Base-by-base conservation (phyloP, 495 filamentous ascomycete species). In the Apodospora peruviana region DNA sequence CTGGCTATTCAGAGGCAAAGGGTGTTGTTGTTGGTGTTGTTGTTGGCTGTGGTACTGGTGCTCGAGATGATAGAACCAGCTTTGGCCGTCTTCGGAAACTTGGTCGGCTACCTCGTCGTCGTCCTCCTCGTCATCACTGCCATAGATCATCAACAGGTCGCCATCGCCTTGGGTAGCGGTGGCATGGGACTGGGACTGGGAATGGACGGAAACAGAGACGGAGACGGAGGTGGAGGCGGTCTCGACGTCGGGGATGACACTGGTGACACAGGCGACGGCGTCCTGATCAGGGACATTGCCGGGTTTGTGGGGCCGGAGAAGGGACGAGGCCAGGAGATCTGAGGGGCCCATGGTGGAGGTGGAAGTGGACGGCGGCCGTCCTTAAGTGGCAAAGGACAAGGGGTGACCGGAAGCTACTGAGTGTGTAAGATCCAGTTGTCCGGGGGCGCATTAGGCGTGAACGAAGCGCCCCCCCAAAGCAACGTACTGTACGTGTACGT, bases 1-100 rank as follows among this genome's bases (percentile, higher is more conserved):
- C 22, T 49, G 44, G 32, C 38, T 32, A 14, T 24, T 7, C 5
- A 5, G 19, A 47, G 22, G 19, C 29, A 27, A 36, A 23, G 38
- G 25, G 22, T 55, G 36, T 9, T 42, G 36, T 2, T 24, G 8
- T 14, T 36, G 18, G 12, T 50, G 52, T 7, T 49, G 35, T 5
- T 27, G 18, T 18, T 47, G 48, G 25, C 29, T 27, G 36, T 48
- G 45, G 27, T 25, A 21, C 12, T 61, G 40, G 4, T 46, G 39
- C 4, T 51, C 36, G 37, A 48, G 36, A 29, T 45, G 2, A 41
- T 46, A 24, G 29, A 17, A 43, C 35, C 22, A 45, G 22, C 11
- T 56, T 37, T 57, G 46, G n/a, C 51, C 34, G 19, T 60, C 49
- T 24, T 52, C 43, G 21, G 61, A 43, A 18, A 46, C 27, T 34